These are phyloP conservation scores for Pseudogymnoascus sp. DNA, from an alignment of 2,329 filamentous ascomycete species.

Conservation along the genomic window DNA sequence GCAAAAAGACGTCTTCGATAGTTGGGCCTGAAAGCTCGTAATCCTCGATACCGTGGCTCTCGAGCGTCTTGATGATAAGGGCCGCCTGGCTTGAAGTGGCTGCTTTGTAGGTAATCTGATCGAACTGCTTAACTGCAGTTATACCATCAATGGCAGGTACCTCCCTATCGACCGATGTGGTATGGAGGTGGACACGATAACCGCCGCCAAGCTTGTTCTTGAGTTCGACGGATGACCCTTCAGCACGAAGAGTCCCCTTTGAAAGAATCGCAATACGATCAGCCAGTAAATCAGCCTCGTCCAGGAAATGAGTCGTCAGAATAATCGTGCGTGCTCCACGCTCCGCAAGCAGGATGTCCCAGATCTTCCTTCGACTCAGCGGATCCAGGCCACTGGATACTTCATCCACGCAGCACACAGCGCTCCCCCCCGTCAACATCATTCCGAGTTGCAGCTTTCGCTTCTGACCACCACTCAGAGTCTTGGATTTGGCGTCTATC, in stretches of 20 bases:
- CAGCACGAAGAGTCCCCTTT: constrained; percentile 70
- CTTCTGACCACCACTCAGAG: constrained; percentile 84
- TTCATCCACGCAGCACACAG: constrained; percentile 85
- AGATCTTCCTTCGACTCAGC: constrained; percentile 77
- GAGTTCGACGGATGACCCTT: constrained; percentile 77
- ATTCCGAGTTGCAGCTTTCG: constrained; percentile 86
- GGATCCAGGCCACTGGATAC: constrained; percentile 85
- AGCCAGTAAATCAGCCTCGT: constrained; percentile 82
- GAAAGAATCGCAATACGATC: constrained; percentile 86
- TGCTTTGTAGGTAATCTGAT: constrained; percentile 66
- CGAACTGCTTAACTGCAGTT: constrained; percentile 51
- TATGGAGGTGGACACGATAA: constrained; percentile 70
- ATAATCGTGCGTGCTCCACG: constrained; percentile 75
- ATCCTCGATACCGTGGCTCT: constrained; percentile 58
- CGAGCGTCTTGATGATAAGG: constrained; percentile 59
- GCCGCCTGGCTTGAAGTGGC: constrained; percentile 62
- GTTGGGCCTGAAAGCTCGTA: constrained; percentile 84
- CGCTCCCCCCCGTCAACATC: constrained; percentile 87
- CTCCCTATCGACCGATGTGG: constrained; percentile 40
- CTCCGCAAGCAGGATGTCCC: constrained; percentile 85
- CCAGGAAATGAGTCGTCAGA: constrained; percentile 85
- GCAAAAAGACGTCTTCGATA: constrained; percentile 86
- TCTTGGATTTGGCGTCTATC: constrained; percentile 60
- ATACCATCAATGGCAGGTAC: constrained; percentile 44
- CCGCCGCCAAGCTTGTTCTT: constrained; percentile 77